Evolutionary conservation across 768 basidiomycete genomes (phyloP), one percentile per base, ranked within the genome.

Genomic region (Amanita rubescens): DNA sequence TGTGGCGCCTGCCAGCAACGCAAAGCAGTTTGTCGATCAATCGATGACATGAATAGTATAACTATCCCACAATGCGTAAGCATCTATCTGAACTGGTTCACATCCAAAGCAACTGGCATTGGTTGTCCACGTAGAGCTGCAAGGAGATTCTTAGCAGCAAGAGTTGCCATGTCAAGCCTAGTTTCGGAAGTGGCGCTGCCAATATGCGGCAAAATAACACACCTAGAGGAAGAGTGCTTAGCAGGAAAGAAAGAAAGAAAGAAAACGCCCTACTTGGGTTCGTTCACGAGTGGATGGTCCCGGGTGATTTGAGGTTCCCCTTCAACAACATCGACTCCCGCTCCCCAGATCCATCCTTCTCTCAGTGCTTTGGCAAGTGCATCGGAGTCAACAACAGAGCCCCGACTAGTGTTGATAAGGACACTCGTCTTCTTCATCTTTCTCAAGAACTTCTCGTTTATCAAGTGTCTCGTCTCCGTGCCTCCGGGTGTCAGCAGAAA

Each of bases 251-350:
- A 14, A 5, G 12, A 12, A 10, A n/a, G n/a, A 11, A 17, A 8
- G 17, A 38, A 38, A 20, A 11, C 11, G 2, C 53, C 70, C 62
- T 60, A 92, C 82, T 81, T 79, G 14, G 85, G 84, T 51, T 90
- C 82, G 60, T 78, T 81, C 42, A 95, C 81, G 44, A 99, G 67
- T 3, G 88, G 85, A 64, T 99, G 94, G 57, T 87, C 84, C 2
- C 69, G 65, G 0, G 68, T 60, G 24, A 99, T 75, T 42, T 84
- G 67, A 0, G 94, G 94, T 65, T 98, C 94, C 17, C 93, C 93
- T 58, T 93, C 90, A 6, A 97, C 83, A 33, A 98, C 95, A 66
- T 99, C 95, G 10, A 99, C 61, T 0, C 92, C 95, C 0, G 96
- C 96, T 20, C 84, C 94, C 77, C 87, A 94, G 20, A 99, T 87